Evolutionary conservation across 2,329 filamentous ascomycete genomes (phyloP), one percentile per base, ranked within the genome.

Genomic region (Aureobasidium leucospermi): DNA sequence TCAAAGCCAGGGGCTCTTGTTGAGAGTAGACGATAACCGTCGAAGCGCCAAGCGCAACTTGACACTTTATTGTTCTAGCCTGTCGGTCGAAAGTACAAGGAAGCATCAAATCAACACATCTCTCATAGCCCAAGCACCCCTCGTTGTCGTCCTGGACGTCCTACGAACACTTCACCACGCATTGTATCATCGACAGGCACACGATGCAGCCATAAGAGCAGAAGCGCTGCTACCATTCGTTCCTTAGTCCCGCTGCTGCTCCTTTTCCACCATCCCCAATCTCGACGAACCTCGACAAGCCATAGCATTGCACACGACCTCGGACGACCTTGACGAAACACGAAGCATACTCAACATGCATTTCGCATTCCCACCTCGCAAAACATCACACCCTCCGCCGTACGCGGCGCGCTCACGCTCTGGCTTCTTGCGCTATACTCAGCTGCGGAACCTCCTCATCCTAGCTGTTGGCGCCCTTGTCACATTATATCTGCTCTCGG

Each of bases 341-440:
- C 47, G 11, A 38, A 23, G 5, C 47, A n/a, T 6, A 46, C 8
- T 4, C 52, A 56, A 56, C 41, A 94, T 96, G 91, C 91, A 96
- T 73, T 90, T 91, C 79, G 90, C 91, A 64, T 85, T 95, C 67
- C 91, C 90, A 46, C 83, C 89, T 68, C 87, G 90, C 73, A 95
- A 93, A 76, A 85, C 83, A 69, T 92, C 88, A 63, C 85, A 89
- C 69, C 84, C 89, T 65, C 83, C 87, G 65, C 86, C 87, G 19
- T 93, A 89, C 74, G 80, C 80, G 64, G 79, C 81, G 46, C 80
- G 84, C 67, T 79, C 81, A 65, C 75, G 78, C 81, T 58, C 46
- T 13, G 19, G 74, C 82, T 28, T 79, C 46, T 68, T 85, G 45
- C 64, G 55, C 60, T 55, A 61, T 19, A 36, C 36, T n/a, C 43